A percentile compares a stretch with the other conserved stretches of the same genome.
These are phyloP conservation scores for Rosa multiflora DNA, from an alignment of 306 rosid species.

Conservation along the genomic window DNA sequence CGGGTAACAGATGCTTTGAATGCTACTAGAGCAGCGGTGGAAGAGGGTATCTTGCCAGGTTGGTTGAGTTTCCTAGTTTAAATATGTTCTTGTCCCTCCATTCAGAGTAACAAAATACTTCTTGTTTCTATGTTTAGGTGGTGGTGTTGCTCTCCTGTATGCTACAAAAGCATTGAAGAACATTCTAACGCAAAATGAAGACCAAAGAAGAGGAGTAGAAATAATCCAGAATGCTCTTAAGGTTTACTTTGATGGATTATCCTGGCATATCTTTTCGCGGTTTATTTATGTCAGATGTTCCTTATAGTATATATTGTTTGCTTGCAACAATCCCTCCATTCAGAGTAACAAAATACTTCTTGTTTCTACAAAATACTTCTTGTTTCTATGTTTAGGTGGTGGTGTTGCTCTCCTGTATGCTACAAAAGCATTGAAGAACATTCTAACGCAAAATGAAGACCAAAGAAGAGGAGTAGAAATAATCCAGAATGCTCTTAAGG, in stretches of 20 bases:
- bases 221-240: slow-evolving; percentile 84
- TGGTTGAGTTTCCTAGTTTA: slow-evolving; percentile 18
- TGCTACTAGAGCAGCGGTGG: slow-evolving; percentile 95
- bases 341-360: too few species aligned
- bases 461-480: slow-evolving; percentile 84
- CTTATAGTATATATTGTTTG: slow-evolving; percentile 29
- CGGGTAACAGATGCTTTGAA: slow-evolving; percentile 95
- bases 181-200: slow-evolving; percentile 64
- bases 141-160: slow-evolving; percentile 93
- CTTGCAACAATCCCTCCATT: slow-evolving; percentile 68
- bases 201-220: slow-evolving; percentile 81
- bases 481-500: slow-evolving; percentile 87
- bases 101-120: slow-evolving; percentile 14
- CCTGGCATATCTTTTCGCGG: background rate
- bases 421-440: slow-evolving; percentile 62
- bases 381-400: slow-evolving; percentile 60
- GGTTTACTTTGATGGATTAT: slow-evolving; percentile 44
- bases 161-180: slow-evolving; percentile 72
- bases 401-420: slow-evolving; percentile 97
- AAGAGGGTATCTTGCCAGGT: slow-evolving; percentile 98
- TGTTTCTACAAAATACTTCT: slow-evolving; percentile 17
- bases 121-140: slow-evolving; percentile 52
- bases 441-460: slow-evolving; percentile 65
- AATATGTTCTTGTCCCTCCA: background rate
- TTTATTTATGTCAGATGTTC: slow-evolving; percentile 20